Base-by-base conservation (phyloP, 2,329 filamentous ascomycete species). In the Fusarium pilosicola region DNA sequence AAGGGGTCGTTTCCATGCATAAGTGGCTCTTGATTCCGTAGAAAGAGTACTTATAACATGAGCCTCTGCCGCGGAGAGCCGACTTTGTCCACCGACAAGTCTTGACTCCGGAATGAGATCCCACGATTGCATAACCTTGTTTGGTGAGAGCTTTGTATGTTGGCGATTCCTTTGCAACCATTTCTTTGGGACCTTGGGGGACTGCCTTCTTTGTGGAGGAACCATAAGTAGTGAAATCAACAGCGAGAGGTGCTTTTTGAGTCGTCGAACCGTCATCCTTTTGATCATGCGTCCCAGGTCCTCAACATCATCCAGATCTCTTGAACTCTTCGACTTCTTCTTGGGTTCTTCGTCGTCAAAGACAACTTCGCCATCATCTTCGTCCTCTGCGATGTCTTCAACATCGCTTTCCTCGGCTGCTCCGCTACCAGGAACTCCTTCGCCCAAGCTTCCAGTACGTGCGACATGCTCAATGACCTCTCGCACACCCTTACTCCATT, bases 1-100 rank as follows among this genome's bases (percentile, higher is more conserved):
- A 97, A 0, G 96, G 96, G 0, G 96, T 98, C 5, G 96, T 96
- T 84, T 99, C 96, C 96, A 99, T 99, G 83, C 96, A 99, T 70
- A 97, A 92, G 80, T 99, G 96, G 0, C 95, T 98, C 74, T 93
- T 90, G 82, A 99, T 99, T 55, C 96, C 96, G 82, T 99, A 99
- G 82, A 99, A 97, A 1, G 94, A 97, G 83, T 91, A 98, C 80
- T 99, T 98, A 88, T 99, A 99, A 86, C 96, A 99, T 30, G 94
- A 97, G 9, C 96, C 96, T 45, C 96, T 92, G 18, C 96, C 96
- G 44, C 96, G 93, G 2, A 98, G 90, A 15, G 96, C 96, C 4
- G 95, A 98, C 84, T 99, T 99, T 15, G 96, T 98, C 96, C 96
- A 99, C 38, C 96, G 94, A 81, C 96, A 99, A 78, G 98, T 97